Conservation (phyloP, 2,329 filamentous ascomycete species). For the Pseudocercospora fijiensis region DNA sequence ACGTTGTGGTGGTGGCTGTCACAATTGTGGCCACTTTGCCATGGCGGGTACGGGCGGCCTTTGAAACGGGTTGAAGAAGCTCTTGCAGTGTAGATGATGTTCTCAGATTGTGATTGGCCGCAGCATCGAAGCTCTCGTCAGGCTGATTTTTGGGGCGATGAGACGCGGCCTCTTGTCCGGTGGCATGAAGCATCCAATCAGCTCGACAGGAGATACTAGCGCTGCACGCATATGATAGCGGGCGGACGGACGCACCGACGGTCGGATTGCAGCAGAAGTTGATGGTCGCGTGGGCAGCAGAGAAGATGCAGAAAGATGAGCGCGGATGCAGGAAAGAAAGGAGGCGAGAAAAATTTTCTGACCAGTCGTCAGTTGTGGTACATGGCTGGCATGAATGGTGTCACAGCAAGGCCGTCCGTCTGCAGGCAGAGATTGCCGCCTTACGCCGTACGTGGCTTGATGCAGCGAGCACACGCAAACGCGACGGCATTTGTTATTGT, state of each 20-base stretch:
- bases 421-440: slow-evolving; percentile 1
- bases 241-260: slow-evolving; percentile 1
- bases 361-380: neutral
- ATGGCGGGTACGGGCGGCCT: neutral
- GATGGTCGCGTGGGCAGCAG: neutral
- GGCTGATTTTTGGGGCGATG: slow-evolving; percentile 8
- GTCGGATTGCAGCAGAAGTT: neutral
- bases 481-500: slow-evolving; percentile 3
- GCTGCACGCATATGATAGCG: neutral
- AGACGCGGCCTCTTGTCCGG: neutral
- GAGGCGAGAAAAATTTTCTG: neutral
- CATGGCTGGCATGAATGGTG: neutral
- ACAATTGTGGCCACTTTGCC: neutral
- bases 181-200: slow-evolving; percentile 1
- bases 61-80: neutral
- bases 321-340: neutral
- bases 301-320: slow-evolving; percentile 1
- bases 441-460: slow-evolving; percentile 9
- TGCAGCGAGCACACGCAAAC: neutral
- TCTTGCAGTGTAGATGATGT: neutral
- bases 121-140: slow-evolving; percentile 5
- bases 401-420: neutral
- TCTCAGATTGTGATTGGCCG: neutral
- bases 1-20: neutral
- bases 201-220: neutral